A percentile compares a stretch with the other conserved stretches of the same genome.
These are phyloP conservation scores for Thelephora ganbajun DNA, from an alignment of 768 basidiomycete genomes.

Conservation along the genomic window DNA sequence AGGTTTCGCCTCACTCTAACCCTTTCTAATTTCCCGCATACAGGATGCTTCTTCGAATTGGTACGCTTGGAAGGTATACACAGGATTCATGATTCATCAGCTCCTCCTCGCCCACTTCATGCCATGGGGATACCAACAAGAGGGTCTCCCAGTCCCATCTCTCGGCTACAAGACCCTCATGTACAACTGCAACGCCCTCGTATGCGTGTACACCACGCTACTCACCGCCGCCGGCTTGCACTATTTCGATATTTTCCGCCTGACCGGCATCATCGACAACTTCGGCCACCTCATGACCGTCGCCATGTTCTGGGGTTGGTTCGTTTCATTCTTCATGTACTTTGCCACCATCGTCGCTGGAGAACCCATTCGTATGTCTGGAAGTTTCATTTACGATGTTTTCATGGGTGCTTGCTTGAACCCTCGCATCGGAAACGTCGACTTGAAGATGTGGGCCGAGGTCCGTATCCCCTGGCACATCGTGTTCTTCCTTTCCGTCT, in stretches of 20 bases:
- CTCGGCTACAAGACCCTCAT: conserved; percentile 83
- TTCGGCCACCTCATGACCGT: conserved; percentile 95
- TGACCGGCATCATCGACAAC: conserved; percentile 91
- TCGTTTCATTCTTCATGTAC: conserved; percentile 70
- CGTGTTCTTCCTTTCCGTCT: conserved; percentile 85
- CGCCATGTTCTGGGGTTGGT: conserved; percentile 84
- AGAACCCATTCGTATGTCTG: conserved; percentile 86
- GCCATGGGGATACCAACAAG: conserved; percentile 76
- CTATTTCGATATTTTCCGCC: conserved; percentile 69
- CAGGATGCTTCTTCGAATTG: conserved; percentile 86
- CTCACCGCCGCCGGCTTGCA: conserved; percentile 64
- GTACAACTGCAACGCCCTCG: conserved; percentile 94
- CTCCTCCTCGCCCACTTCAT: conserved; percentile 82
- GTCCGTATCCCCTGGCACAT: conserved; percentile 96
- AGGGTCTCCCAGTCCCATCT: conserved; percentile 93
- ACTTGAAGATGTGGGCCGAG: conserved; percentile 98
- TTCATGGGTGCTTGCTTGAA: conserved; percentile 96
- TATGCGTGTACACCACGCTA: conserved; percentile 74
- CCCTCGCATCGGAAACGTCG: conserved; percentile 81
- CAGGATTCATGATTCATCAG: conserved; percentile 78
- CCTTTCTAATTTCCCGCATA: neutral
- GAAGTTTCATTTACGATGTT: conserved; percentile 85
- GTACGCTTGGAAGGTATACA: conserved; percentile 86
- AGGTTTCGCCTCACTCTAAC: neutral
- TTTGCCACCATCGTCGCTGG: conserved; percentile 64